These are phyloP conservation scores for Psilocybe azurescens DNA, from an alignment of 768 basidiomycete species.

Conservation along the genomic window DNA sequence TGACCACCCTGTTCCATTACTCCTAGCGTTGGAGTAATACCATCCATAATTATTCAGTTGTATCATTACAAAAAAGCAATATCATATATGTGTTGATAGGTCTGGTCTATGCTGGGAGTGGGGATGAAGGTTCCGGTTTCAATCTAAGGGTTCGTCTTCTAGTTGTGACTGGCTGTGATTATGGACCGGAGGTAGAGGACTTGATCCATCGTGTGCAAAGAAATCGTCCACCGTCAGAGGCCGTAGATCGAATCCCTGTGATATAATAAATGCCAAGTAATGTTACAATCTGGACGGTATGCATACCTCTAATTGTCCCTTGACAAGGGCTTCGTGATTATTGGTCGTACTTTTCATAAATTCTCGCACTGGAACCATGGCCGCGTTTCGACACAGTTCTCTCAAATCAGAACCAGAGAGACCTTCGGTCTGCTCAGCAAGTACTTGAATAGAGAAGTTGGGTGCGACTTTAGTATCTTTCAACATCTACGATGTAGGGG, in stretches of 20 bases:
- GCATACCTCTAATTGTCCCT: slow-evolving; percentile 53
- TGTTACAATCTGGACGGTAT: not conserved
- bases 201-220: slow-evolving; percentile 45
- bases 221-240: slow-evolving; percentile 78
- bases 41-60: not conserved
- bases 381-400: slow-evolving; percentile 92
- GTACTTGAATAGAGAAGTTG: slow-evolving; percentile 59
- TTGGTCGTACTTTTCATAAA: slow-evolving; percentile 62
- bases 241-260: slow-evolving; percentile 80
- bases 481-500: slow-evolving; percentile 69
- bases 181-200: slow-evolving; percentile 35
- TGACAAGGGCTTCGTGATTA: slow-evolving; percentile 48
- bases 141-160: slow-evolving; percentile 29
- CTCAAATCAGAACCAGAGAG: slow-evolving; percentile 90
- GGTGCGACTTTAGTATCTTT: slow-evolving; percentile 72
- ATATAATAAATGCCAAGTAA: not conserved
- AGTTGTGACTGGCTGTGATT: slow-evolving; percentile 29
- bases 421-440: slow-evolving; percentile 76
- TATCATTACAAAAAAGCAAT: not conserved
- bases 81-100: not conserved
- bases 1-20: slow-evolving; percentile 1
- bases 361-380: slow-evolving; percentile 91
- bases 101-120: slow-evolving; percentile 4
- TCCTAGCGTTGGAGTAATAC: not conserved
- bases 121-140: not conserved